Evolutionary conservation across 305 asterid genomes (phyloP), one percentile per base, ranked within the genome.

Genomic region (Fraxinus floribunda): DNA sequence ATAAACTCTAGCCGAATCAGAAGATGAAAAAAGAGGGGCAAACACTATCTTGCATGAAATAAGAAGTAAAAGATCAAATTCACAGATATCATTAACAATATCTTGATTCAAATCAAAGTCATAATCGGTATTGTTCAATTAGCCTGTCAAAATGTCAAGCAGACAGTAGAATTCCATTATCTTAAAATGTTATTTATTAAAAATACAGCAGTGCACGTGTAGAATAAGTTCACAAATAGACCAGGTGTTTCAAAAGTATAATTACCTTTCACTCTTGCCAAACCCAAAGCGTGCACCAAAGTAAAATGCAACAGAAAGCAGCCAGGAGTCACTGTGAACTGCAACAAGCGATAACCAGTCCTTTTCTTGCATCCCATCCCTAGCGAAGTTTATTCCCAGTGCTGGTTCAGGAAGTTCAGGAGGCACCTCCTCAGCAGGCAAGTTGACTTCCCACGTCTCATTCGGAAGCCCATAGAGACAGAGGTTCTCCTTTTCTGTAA

Each of bases 321-420:
- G 85, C 98, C 98, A 94, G 0, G 98, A 88, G 79, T 94, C 98
- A 52, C 98, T 92, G 88, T 94, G 97, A 86, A 91, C 96, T 82
- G 98, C 98, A 81, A 94, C 94, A 52, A 90, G 92, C 60, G 95
- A 87, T 80, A 91, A 83, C 98, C 97, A 94, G 46, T 94, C 96
- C 87, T 85, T 91, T 73, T 86, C 94, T 80, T 83, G 86, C 97
- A 94, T 91, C 78, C 97, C 95, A 84, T 94, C 94, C 83, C 95
- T 87, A 6, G 94, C 97, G 86, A 94, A 94, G 86, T 92, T 94
- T 82, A 94, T 94, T 35, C 98, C 98, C 41, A 93, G 86, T 44
- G 92, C 92, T 36, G 98, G 98, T 83, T 94, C 98, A 5, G 98
- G 98, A 84, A 94, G 92, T 83, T 94, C 98, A 18, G 97, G 95